Conservation (phyloP, 176 grass and related monocot species). For the Rhipidocladum racemiflorum region DNA sequence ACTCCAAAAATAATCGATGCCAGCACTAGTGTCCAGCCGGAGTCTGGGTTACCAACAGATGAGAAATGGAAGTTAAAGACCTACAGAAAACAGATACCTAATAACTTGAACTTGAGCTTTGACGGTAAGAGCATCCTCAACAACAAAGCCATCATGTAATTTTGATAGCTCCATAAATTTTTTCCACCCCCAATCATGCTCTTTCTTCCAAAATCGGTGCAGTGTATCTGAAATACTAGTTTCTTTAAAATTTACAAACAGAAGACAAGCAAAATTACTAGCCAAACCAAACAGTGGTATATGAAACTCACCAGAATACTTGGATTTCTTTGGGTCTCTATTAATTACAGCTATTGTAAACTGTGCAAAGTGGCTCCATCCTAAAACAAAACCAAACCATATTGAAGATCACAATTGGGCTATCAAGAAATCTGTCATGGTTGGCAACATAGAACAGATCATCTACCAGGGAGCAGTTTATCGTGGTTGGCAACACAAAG, state of each 20-base stretch:
- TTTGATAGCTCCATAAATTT: constrained; percentile 99
- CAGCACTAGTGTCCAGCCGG: not conserved
- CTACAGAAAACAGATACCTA: constrained; percentile 56
- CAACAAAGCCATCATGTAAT: constrained; percentile 86
- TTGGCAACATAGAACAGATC: constrained; percentile 21
- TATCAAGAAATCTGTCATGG: constrained; percentile 12
- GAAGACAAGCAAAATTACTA: constrained; percentile 28
- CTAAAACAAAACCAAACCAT: constrained; percentile 55
- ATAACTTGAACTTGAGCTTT: constrained; percentile 99
- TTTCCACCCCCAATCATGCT: constrained; percentile 99
- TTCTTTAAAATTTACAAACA: constrained; percentile 38
- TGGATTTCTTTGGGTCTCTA: constrained; percentile 99
- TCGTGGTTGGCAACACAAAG: constrained; percentile 99
- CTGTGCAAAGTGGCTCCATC: constrained; percentile 96
- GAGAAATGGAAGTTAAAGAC: constrained; percentile 19
- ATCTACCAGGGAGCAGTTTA: constrained; percentile 87
- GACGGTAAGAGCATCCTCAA: constrained; percentile 83
- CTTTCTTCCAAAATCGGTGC: constrained; percentile 99
- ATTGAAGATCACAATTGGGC: constrained; percentile 9
- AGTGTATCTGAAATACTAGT: constrained; percentile 84
- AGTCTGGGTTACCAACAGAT: not conserved
- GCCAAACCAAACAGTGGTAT: constrained; percentile 19
- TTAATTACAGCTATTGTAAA: constrained; percentile 99
- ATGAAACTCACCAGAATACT: constrained; percentile 86
- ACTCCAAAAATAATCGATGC: constrained; percentile 28